phyloP scores from a whole-genome alignment of 2,329 filamentous ascomycete genomes.

The Ceratocystis ficicola region DNA sequence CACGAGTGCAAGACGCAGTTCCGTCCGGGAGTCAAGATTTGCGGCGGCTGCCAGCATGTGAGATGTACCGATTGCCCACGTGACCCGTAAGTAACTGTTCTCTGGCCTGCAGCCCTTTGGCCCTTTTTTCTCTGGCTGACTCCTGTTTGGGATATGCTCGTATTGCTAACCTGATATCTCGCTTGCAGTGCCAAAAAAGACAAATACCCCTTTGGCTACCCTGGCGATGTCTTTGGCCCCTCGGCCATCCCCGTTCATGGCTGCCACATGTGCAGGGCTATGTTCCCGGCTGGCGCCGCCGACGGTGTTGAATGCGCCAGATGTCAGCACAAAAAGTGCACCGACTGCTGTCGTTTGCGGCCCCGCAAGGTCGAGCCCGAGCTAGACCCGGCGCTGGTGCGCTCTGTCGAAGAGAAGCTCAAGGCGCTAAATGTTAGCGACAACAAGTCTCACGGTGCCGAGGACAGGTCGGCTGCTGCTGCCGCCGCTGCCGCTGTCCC shows the following conservation, averaged over 20 bases:
- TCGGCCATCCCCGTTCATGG: slow-evolving; percentile 42
- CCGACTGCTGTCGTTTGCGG: slow-evolving; percentile 45
- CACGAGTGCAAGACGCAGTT: slow-evolving; percentile 61
- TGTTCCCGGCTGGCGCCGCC: slow-evolving; percentile 41
- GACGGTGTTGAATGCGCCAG: slow-evolving; percentile 45
- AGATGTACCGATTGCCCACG: slow-evolving; percentile 72
- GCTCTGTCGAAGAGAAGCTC: slow-evolving; percentile 45
- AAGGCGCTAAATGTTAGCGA: slow-evolving; percentile 32
- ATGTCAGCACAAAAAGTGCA: slow-evolving; percentile 50
- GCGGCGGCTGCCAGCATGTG: slow-evolving; percentile 55
- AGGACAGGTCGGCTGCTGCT: neutral
- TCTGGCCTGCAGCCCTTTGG: neutral
- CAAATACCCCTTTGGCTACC: slow-evolving; percentile 59
- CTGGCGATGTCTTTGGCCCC: slow-evolving; percentile 48
- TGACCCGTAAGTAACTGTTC: slow-evolving; percentile 51
- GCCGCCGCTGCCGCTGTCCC: neutral
- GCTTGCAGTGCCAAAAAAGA: slow-evolving; percentile 47
- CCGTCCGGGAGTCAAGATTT: slow-evolving; percentile 45
- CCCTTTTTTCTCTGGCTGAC: neutral
- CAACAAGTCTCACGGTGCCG: neutral
- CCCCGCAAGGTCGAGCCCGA: slow-evolving; percentile 49
- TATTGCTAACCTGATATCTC: slow-evolving; percentile 17
- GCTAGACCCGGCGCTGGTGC: slow-evolving; percentile 49
- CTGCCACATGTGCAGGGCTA: slow-evolving; percentile 51
- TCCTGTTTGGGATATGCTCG: neutral